These are phyloP conservation scores for Ampelomyces quisqualis DNA, from an alignment of 2,329 filamentous ascomycete species.

Conservation along the genomic window DNA sequence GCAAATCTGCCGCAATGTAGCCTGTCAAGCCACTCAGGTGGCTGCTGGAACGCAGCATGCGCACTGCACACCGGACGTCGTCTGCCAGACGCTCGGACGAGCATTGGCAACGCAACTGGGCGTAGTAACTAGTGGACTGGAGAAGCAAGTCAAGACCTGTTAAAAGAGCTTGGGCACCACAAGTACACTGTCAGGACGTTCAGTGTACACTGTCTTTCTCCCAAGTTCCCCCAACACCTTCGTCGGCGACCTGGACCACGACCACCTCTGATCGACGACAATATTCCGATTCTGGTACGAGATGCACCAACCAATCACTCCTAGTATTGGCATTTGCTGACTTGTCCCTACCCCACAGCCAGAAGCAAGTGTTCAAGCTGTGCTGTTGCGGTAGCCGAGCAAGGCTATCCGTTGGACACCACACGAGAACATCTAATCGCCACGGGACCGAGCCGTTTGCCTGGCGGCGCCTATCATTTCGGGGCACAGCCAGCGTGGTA, in stretches of 20 bases:
- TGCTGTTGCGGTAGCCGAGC: constrained; percentile 19
- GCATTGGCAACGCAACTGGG: constrained; percentile 32
- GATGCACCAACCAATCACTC: background rate
- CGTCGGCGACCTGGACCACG: background rate
- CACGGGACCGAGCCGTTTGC: constrained; percentile 30
- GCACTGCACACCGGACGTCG: constrained; percentile 33
- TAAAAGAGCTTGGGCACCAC: constrained; percentile 20
- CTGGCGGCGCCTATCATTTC: constrained; percentile 16
- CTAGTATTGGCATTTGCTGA: constrained; percentile 17
- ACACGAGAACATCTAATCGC: constrained; percentile 22
- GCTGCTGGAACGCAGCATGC: constrained; percentile 27
- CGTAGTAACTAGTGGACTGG: constrained; percentile 26
- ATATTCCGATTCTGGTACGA: background rate
- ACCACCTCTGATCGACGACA: background rate
- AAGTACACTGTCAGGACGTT: constrained; percentile 16
- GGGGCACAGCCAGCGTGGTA: constrained; percentile 12
- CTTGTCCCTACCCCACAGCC: constrained; percentile 13
- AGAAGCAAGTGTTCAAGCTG: constrained; percentile 17
- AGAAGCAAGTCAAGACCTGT: constrained; percentile 16
- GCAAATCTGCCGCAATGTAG: constrained; percentile 11
- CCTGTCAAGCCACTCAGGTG: constrained; percentile 28
- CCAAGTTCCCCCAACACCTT: background rate
- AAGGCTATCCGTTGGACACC: constrained; percentile 23
- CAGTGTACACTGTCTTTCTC: constrained; percentile 8
- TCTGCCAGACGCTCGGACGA: constrained; percentile 36